These are phyloP conservation scores for Ampelomyces quisqualis DNA, from an alignment of 2,329 filamentous ascomycete genomes.

Conservation along the genomic window DNA sequence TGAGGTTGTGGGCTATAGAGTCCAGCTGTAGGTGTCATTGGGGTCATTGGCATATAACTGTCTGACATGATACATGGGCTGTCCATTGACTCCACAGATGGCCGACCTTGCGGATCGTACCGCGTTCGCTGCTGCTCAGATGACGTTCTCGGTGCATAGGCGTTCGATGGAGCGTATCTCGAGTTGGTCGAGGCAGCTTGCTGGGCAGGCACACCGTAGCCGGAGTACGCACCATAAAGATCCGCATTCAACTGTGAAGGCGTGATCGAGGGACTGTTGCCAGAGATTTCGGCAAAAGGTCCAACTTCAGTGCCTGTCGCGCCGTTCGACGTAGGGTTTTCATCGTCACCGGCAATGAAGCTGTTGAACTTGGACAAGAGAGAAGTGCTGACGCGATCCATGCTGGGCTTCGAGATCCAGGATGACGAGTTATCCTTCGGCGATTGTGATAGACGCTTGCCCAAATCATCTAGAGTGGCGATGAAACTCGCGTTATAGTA, in stretches of 20 bases:
- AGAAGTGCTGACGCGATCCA: conserved; percentile 91
- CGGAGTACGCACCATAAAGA: conserved; percentile 68
- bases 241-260: conserved; percentile 70
- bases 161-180: conserved; percentile 42
- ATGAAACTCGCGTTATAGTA: conserved; percentile 82
- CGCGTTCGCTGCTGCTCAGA: conserved; percentile 53
- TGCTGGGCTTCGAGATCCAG: conserved; percentile 92
- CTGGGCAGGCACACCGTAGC: conserved; percentile 45
- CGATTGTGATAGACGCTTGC: conserved; percentile 78
- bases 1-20: conserved; percentile 37
- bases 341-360: conserved; percentile 90
- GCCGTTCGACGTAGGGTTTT: conserved; percentile 62
- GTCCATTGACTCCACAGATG: conserved; percentile 43
- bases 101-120: conserved; percentile 48
- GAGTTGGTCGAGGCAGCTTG: conserved; percentile 36
- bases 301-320: conserved; percentile 61
- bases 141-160: conserved; percentile 52
- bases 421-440: conserved; percentile 78
- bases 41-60: conserved; percentile 31
- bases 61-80: conserved; percentile 32
- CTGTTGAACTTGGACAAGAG: conserved; percentile 94
- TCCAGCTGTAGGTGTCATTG: conserved; percentile 22
- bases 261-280: conserved; percentile 55
- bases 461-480: conserved; percentile 76
- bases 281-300: conserved; percentile 78